Percentiles rank a stretch among this genome's conserved stretches.
Conservation (phyloP, 345 rosid species). For the Reutealis trisperma region DNA sequence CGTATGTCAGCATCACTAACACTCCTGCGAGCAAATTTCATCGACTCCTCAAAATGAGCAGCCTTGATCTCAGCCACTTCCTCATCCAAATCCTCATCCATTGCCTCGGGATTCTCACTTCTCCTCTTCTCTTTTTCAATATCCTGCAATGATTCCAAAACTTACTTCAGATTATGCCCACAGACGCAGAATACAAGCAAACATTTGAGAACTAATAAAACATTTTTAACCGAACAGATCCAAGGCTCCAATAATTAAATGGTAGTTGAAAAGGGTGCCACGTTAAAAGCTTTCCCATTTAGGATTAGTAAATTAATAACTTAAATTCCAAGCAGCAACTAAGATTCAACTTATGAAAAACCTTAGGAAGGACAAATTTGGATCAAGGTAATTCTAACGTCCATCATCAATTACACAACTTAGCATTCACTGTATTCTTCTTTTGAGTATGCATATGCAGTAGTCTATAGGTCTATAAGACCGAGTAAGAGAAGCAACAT, state of each 20-base stretch:
- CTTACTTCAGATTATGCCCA: not conserved
- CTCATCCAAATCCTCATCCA: constrained; percentile 61
- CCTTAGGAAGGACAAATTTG: not conserved
- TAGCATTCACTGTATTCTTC: not conserved
- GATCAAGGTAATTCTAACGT: not conserved
- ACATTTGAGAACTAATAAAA: not conserved
- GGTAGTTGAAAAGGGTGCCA: not conserved
- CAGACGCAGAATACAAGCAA: no score
- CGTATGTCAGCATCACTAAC: constrained; percentile 51
- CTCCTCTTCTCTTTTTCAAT: constrained; percentile 47
- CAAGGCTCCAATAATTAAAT: not conserved
- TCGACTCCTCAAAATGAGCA: constrained; percentile 53
- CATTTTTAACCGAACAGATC: not conserved
- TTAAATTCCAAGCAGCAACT: not conserved
- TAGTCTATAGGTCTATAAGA: not conserved
- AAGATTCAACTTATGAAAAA: not conserved
- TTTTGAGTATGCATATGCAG: not conserved
- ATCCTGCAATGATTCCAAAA: constrained; percentile 32
- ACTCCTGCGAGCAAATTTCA: constrained; percentile 54
- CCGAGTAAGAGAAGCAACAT: not conserved
- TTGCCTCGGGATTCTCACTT: constrained; percentile 42
- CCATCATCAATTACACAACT: not conserved
- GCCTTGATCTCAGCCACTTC: constrained; percentile 54
- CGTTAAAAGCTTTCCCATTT: not conserved
- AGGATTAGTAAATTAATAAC: not conserved